Evolutionary conservation across 176 grass and related monocot species (phyloP), one percentile per base, ranked within the genome.

Genomic region (Metroxylon sagu): DNA sequence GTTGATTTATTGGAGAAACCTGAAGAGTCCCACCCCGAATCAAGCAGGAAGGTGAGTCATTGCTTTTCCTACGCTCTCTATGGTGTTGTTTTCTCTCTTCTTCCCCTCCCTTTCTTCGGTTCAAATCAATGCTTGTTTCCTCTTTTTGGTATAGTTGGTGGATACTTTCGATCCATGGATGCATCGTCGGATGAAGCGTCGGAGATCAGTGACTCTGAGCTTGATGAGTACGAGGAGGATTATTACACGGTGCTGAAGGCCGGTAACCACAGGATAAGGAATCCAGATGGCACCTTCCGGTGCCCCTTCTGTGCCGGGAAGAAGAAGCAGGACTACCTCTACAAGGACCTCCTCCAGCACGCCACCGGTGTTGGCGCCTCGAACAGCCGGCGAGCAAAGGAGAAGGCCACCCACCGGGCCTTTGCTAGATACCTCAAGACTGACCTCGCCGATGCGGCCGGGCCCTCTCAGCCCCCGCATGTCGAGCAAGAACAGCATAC

Each of bases 261-360:
- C 8, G 87, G 84, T 17, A 79, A 84, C 1, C 83, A 87, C 60
- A 80, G 78, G 52, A 77, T 95, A 50, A 78, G 69, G 52, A 95
- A 87, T 53, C 85, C 82, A 1, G 80, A 86, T 60, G 80, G 83
- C 61, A 78, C 80, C 74, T 95, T 86, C 71, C 83, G 74, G 60
- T 95, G 91, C 77, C 91, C 91, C 29, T 95, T 84, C 78, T 95
- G 86, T 83, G 62, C 74, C 5, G 83, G 80, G 51, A 95, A 95
- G 80, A 95, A 90, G 72, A 95, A 95, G 63, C 85, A 86, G 55
- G 75, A 59, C 3, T 95, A 90, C 74, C 74, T 79, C 56, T 74
- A 79, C 68, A 90, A 90, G 73, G 91, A 95, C 64, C 83, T 95
- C 60, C 83, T 95, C 73, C 91, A 95, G 69, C 86, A 95, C 35